Percentiles rank a stretch among this genome's conserved stretches.
Conservation (phyloP, 2,329 filamentous ascomycete genomes). For the Ophiostoma perfectum region DNA sequence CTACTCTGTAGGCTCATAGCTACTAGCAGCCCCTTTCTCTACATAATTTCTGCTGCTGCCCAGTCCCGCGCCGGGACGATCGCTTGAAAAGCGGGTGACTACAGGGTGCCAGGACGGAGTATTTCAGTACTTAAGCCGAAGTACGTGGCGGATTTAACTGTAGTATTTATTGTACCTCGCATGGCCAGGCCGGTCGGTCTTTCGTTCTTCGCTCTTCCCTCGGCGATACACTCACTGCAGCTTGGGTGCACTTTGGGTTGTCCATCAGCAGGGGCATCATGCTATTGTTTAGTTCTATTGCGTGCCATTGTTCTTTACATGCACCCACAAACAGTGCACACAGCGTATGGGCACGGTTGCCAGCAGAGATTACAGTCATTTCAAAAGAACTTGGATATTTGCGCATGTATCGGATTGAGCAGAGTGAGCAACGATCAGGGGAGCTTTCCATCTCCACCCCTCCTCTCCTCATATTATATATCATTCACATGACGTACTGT, state of each 20-base stretch:
- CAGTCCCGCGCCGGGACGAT: conserved; percentile 3
- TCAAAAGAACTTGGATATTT: not conserved
- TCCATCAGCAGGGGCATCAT: not conserved
- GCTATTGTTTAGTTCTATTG: not conserved
- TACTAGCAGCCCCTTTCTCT: not conserved
- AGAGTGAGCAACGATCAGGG: no score
- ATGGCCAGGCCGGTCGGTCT: no score
- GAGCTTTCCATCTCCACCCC: no score
- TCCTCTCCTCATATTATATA: no score
- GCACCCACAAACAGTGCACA: not conserved
- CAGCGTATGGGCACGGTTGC: not conserved
- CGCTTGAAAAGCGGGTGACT: not conserved
- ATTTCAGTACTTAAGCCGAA: no score
- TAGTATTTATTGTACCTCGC: no score
- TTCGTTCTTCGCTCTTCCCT: no score
- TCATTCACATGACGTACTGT: no score
- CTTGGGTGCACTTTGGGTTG: not conserved
- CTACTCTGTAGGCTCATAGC: not conserved
- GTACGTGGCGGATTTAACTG: no score
- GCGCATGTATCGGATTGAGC: not conserved
- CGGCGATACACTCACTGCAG: not conserved
- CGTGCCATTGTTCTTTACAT: not conserved
- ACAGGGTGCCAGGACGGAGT: not conserved
- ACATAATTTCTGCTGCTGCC: not conserved
- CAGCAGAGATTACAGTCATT: conserved; percentile 1